Evolutionary conservation across 805 yeast genomes (phyloP).

Genomic region (Candida yuanshanica): DNA sequence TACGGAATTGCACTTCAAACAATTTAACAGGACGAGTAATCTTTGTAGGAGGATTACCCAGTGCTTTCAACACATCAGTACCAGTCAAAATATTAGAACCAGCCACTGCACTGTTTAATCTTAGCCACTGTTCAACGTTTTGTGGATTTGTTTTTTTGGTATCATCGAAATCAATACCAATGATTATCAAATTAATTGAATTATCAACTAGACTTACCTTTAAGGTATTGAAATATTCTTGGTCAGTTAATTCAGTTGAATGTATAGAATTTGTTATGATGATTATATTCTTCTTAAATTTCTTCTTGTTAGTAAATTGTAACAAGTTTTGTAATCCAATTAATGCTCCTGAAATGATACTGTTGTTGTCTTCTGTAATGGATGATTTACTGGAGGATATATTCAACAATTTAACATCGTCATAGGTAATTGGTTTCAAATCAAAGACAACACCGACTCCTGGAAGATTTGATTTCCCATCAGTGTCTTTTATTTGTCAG

Average conservation of each 20-base stretch:
- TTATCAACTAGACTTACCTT: constrained; percentile 5
- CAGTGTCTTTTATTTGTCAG: not conserved
- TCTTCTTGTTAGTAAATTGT: constrained; percentile 16
- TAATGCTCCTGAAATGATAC: constrained; percentile 12
- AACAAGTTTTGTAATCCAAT: constrained; percentile 9
- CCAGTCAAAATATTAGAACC: constrained; percentile 11
- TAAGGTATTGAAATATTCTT: constrained; percentile 6
- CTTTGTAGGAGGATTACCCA: constrained; percentile 27
- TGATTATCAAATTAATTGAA: constrained; percentile 12
- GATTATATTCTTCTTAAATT: constrained; percentile 20
- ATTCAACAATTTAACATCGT: constrained; percentile 3
- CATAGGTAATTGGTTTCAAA: constrained; percentile 2
- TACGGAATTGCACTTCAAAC: constrained; percentile 42
- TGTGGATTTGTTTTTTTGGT: not conserved
- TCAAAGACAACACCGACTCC: constrained; percentile 5
- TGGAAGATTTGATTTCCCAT: not conserved
- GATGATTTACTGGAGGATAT: constrained; percentile 1
- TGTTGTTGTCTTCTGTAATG: constrained; percentile 6
- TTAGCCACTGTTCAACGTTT: constrained; percentile 8
- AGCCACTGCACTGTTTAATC: constrained; percentile 7
- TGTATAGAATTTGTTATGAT: constrained; percentile 17
- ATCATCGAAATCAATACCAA: constrained; percentile 19
- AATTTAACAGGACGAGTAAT: constrained; percentile 41
- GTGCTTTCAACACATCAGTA: constrained; percentile 13
- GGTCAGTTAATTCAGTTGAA: constrained; percentile 10